Evolutionary conservation across 164 flowering plant genomes (phyloP).

Genomic region (Akebia trifoliata): DNA sequence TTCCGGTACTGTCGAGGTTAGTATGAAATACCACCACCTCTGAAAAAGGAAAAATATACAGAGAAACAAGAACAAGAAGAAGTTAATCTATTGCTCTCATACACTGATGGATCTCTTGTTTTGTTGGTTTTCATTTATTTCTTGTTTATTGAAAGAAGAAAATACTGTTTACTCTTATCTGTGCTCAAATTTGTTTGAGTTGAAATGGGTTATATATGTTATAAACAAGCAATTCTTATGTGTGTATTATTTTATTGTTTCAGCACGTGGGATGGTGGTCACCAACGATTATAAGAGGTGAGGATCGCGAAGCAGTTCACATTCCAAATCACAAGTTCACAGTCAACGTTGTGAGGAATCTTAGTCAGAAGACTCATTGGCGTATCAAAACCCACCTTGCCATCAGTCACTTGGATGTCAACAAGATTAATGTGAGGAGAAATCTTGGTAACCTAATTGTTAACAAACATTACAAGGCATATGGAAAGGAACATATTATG

Average conservation of each 20-base stretch:
- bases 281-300: slow-evolving; percentile 93
- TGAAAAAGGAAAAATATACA: neutral
- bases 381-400: slow-evolving; percentile 91
- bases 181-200: too few relatives aligned
- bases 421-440: slow-evolving; percentile 76
- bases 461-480: neutral
- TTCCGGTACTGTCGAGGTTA: slow-evolving; percentile 98
- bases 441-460: slow-evolving; percentile 1
- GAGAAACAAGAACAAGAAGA: neutral
- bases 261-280: slow-evolving; percentile 99
- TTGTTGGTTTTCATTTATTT: neutral
- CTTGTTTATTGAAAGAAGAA: neutral
- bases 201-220: neutral
- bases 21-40: slow-evolving; percentile 14
- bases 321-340: slow-evolving; percentile 97
- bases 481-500: slow-evolving; percentile 1
- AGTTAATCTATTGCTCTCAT: neutral
- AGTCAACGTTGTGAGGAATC: slow-evolving; percentile 89
- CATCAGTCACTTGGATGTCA: slow-evolving; percentile 90
- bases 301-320: slow-evolving; percentile 95
- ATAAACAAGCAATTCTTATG: neutral
- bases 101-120: too few relatives aligned
- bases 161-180: neutral
- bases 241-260: slow-evolving; percentile 9
- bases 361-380: slow-evolving; percentile 96